Conservation (phyloP, 129 eudicot species). For the Rutidosis leptorrhynchoides region DNA sequence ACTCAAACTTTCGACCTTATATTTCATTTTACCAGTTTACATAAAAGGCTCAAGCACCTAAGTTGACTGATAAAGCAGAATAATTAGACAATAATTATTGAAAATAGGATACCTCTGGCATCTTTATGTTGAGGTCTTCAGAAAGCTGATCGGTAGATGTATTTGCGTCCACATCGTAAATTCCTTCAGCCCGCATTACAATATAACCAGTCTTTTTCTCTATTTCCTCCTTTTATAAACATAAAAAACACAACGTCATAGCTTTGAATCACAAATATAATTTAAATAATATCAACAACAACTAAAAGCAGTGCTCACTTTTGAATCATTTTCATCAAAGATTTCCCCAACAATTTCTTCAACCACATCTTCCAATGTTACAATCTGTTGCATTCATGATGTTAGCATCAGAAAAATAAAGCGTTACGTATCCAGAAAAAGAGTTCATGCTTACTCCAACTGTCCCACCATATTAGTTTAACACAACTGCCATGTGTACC, state of each 20-base stretch:
- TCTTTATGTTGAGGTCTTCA: no score
- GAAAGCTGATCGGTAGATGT: no score
- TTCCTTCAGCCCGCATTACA: no score
- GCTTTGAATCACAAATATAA: background rate
- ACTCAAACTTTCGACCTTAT: background rate
- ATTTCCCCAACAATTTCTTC: no score
- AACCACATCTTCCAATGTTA: slow-evolving; percentile 93
- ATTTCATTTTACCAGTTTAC: background rate
- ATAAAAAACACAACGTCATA: background rate
- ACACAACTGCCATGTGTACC: no score
- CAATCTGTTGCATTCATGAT: slow-evolving; percentile 57
- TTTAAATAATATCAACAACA: background rate
- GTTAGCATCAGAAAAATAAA: background rate
- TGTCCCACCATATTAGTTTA: slow-evolving; percentile 94
- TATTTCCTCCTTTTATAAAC: slow-evolving; percentile 65
- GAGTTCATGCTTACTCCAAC: slow-evolving; percentile 65
- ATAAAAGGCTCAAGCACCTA: background rate
- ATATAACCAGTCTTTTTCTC: slow-evolving; percentile 93
- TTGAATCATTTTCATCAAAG: no score
- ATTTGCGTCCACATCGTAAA: no score
- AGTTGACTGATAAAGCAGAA: background rate
- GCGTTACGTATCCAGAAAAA: background rate
- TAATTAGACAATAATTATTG: no score
- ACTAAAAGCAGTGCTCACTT: slow-evolving; percentile 40
- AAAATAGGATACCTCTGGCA: slow-evolving; percentile 71